Conservation (phyloP, 2,329 filamentous ascomycete species). For the Monosporascus sp. region DNA sequence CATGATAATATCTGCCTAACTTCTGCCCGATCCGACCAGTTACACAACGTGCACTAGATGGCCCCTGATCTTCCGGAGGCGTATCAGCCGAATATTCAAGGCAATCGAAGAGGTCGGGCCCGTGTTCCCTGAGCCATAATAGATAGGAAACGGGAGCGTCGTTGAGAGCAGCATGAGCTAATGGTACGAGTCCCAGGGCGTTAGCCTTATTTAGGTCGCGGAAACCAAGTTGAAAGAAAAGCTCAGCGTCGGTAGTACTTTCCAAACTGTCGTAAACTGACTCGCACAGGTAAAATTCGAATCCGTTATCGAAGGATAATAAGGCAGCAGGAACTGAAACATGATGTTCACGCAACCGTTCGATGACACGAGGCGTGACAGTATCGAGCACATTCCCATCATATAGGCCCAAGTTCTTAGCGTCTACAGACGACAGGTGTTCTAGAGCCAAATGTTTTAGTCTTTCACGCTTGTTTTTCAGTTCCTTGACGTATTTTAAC, state of each 20-base stretch:
- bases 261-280: neutral
- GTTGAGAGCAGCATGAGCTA: neutral
- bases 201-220: neutral
- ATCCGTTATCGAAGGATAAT: neutral
- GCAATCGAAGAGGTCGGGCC: neutral
- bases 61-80: too few species aligned
- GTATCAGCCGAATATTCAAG: neutral
- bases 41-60: too few species aligned
- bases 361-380: neutral
- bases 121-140: neutral
- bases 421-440: neutral
- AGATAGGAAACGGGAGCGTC: neutral
- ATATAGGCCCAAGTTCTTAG: neutral
- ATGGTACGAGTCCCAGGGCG: neutral
- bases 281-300: fast-evolving
- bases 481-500: neutral
- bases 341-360: neutral
- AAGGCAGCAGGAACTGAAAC: neutral
- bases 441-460: neutral
- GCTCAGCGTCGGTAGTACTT: neutral
- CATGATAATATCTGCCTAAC: neutral
- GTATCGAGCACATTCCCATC: neutral
- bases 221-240: neutral
- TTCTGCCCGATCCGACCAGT: too few species aligned
- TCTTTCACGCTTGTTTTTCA: neutral